phyloP scores from a whole-genome alignment of 345 rosid genomes.

The Citrus maxima region DNA sequence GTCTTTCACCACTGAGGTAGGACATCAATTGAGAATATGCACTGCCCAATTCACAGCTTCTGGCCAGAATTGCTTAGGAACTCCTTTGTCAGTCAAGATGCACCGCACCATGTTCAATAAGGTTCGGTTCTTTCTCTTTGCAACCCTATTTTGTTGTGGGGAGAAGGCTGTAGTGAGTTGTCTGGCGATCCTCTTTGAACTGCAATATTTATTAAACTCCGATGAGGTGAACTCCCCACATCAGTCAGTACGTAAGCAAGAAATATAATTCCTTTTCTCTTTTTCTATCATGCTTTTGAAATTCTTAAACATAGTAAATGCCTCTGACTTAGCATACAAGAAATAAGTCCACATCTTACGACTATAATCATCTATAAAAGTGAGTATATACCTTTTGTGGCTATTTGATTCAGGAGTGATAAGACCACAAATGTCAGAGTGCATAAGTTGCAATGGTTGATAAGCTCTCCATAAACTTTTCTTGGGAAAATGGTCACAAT shows the following conservation, averaged over 20 bases:
- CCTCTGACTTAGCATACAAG: background rate
- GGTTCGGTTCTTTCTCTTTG: background rate
- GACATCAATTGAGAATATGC: background rate
- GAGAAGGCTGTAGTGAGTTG: background rate
- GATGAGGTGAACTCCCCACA: background rate
- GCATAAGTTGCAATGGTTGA: background rate
- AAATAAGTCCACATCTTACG: background rate
- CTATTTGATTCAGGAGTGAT: background rate
- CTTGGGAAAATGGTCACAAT: background rate
- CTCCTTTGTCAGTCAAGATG: background rate
- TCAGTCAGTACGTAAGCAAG: background rate
- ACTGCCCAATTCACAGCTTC: background rate
- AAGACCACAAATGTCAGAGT: background rate
- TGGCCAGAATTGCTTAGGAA: background rate
- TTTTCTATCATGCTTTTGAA: background rate
- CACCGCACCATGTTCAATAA: background rate
- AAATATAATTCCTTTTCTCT: background rate
- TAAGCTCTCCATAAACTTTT: background rate
- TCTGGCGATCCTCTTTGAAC: background rate
- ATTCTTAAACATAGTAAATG: background rate
- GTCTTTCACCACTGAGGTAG: background rate
- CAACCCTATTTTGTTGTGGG: background rate
- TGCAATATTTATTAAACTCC: background rate
- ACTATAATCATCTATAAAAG: slow-evolving; percentile 11
- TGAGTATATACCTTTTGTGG: background rate